Base-by-base conservation (phyloP, 305 asterid species). In the Plantago lanceolata region DNA sequence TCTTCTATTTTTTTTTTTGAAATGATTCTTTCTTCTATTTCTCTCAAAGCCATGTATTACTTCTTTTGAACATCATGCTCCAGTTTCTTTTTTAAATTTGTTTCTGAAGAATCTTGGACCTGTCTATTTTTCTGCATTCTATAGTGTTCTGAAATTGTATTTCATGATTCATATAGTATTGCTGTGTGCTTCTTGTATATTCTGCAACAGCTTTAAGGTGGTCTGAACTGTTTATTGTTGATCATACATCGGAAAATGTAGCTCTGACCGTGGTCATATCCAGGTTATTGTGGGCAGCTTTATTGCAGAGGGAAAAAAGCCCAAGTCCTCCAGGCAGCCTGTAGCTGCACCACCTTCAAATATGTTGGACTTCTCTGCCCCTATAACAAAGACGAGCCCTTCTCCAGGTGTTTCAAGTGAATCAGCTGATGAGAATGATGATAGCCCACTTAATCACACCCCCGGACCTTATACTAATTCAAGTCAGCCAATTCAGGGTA, bases 211-310 rank as follows among this genome's bases (percentile, higher is more conserved):
- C n/a, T n/a, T 8, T 2, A 8, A 4, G 44, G 44, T 35, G 6
- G 44, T 35, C 35, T 31, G 35, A 31, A 31, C 35, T 2, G 35
- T 31, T 31, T 31, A 31, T 31, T 2, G 4, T 31, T 31, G 4
- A 35, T 0, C 44, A n/a, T 19, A 54, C 40, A 26, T 26, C 28
- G n/a, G 19, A 21, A 52, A 52, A 11, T 18, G 12, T 0, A 54
- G 19, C 28, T 16, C 11, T 19, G 52, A 20, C n/a, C n/a, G n/a
- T 21, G 16, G 47, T 65, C 65, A 45, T 53, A 68, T 37, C 61
- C 84, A 90, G 97, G 83, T 90, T 61, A 76, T 90, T 2, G 96
- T 90, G 14, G 97, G 97, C 45, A 90, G 96, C 83, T 90, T 88
- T 79, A 79, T 85, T 59, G 86, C 89, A 8, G 93, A 85, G 26